Evolutionary conservation across 306 rosid genomes (phyloP).

Genomic region (Acacia crassicarpa): DNA sequence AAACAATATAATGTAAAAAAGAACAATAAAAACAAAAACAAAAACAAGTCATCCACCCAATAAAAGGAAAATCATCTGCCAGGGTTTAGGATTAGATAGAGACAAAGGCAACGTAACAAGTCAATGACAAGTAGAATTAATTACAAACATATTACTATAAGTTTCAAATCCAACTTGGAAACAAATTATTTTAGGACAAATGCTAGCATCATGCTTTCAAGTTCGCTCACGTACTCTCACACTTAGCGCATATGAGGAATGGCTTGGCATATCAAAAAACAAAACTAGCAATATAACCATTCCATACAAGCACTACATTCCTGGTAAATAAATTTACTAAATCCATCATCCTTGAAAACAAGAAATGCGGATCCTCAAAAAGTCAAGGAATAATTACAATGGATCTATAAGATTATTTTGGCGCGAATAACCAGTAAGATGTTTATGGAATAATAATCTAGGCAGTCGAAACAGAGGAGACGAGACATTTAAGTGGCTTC

Average conservation of each 20-base stretch:
- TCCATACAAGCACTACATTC: slow-evolving; percentile 5
- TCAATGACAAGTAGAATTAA: neutral
- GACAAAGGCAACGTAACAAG: neutral
- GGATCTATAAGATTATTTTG: neutral
- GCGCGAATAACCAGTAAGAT: neutral
- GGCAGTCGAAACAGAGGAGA: slow-evolving; percentile 1
- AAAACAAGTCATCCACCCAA: too few relatives aligned
- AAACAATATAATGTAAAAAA: too few relatives aligned
- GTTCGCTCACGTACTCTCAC: slow-evolving; percentile 6
- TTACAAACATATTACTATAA: neutral
- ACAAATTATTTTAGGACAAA: neutral
- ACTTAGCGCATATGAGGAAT: neutral
- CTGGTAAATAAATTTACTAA: too few relatives aligned
- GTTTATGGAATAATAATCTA: neutral
- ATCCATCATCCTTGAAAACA: neutral
- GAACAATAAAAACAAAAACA: too few relatives aligned
- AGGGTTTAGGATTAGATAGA: slow-evolving; percentile 28
- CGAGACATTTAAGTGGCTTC: slow-evolving; percentile 17
- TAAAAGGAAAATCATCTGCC: slow-evolving; percentile 82
- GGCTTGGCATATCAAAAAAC: slow-evolving; percentile 23
- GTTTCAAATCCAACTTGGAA: slow-evolving; percentile 21
- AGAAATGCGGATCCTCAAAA: slow-evolving; percentile 9
- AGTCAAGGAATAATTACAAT: neutral
- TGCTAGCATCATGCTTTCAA: neutral
- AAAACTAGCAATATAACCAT: slow-evolving; percentile 1